Evolutionary conservation across 2,329 filamentous ascomycete genomes (phyloP).

Genomic region (Zarea fungicola): DNA sequence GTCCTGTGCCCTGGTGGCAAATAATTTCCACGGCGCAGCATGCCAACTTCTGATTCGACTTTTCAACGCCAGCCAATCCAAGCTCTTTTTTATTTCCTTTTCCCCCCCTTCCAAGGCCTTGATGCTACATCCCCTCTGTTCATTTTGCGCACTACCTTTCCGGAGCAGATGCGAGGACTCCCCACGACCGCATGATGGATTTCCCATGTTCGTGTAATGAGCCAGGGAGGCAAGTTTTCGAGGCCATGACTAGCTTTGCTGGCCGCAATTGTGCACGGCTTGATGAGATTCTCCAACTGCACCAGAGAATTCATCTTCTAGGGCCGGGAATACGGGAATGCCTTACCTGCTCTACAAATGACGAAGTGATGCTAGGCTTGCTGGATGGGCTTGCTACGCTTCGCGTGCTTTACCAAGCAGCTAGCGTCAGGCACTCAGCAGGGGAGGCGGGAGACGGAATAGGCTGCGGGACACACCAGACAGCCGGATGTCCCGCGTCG

Average conservation of each 20-base stretch:
- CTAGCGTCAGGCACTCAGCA: neutral
- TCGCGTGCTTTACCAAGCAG: neutral
- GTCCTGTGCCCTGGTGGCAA: too few relatives aligned
- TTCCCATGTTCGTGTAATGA: neutral
- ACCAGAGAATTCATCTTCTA: neutral
- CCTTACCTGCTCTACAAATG: neutral
- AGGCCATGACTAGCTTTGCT: neutral
- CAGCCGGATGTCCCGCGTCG: neutral
- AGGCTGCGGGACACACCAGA: neutral
- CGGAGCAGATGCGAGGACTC: too few relatives aligned
- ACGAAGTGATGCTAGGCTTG: neutral
- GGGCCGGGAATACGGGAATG: neutral
- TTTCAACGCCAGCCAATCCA: too few relatives aligned
- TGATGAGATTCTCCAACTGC: neutral
- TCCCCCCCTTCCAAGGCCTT: too few relatives aligned
- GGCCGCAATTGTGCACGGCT: neutral
- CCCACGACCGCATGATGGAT: too few relatives aligned
- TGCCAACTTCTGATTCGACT: too few relatives aligned
- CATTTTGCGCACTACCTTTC: too few relatives aligned
- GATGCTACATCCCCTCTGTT: too few relatives aligned
- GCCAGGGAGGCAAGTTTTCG: neutral
- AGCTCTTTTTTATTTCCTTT: too few relatives aligned
- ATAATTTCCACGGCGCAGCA: too few relatives aligned
- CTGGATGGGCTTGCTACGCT: neutral
- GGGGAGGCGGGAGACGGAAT: neutral